Conservation (phyloP, 768 basidiomycete species). For the Leccinum truebloodii region DNA sequence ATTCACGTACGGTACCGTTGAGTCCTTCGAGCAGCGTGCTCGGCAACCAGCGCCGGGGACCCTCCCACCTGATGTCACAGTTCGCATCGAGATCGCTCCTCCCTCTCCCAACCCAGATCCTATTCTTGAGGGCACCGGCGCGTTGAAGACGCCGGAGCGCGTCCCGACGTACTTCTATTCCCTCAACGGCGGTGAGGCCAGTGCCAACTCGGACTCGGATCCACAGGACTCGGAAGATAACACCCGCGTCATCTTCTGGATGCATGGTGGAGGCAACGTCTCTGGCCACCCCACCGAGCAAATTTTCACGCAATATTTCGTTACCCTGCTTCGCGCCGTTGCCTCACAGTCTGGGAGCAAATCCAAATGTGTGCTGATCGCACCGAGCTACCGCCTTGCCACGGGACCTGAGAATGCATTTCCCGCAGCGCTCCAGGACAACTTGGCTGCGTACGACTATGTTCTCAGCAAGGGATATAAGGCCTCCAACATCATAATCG, state of each 20-base stretch:
- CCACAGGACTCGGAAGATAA: background rate
- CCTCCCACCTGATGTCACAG: conserved; percentile 15
- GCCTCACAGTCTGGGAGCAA: conserved; percentile 3
- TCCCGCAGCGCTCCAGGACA: conserved; percentile 25
- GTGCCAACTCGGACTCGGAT: background rate
- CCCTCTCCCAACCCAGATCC: conserved; percentile 9
- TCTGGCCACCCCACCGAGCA: conserved; percentile 18
- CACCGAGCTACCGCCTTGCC: conserved; percentile 29
- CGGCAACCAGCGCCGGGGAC: background rate
- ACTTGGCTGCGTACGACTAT: conserved; percentile 28
- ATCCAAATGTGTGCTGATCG: conserved; percentile 14
- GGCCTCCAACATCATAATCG: conserved; percentile 20
- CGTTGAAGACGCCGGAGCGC: conserved; percentile 16
- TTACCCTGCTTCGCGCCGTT: conserved; percentile 11
- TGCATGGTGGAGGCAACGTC: conserved; percentile 27
- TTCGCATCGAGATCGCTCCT: conserved; percentile 20
- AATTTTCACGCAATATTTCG: conserved; percentile 4
- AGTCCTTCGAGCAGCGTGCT: conserved; percentile 18
- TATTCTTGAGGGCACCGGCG: background rate
- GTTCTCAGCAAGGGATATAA: conserved; percentile 26
- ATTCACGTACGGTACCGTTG: background rate
- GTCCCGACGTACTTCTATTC: conserved; percentile 25
- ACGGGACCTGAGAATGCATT: conserved; percentile 25
- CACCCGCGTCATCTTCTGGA: conserved; percentile 22
- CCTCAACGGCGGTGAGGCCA: background rate